phyloP scores from a whole-genome alignment of 306 rosid species.

The Quercus cerris region DNA sequence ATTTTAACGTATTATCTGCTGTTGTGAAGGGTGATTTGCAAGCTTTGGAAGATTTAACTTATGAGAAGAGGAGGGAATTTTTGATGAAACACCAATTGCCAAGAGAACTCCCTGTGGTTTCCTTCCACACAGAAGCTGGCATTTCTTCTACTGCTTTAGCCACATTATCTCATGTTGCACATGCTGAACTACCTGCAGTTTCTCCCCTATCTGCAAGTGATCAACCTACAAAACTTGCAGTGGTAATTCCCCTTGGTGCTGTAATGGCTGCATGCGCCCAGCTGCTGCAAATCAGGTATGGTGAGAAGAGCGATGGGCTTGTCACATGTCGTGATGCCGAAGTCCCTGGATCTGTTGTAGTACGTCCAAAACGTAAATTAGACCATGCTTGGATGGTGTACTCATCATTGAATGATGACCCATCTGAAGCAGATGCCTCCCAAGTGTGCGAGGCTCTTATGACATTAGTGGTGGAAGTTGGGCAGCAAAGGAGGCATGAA shows the following conservation, averaged over 20 bases:
- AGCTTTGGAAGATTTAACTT: constrained; percentile 92
- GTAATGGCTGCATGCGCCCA: constrained; percentile 98
- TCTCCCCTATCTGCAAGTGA: constrained; percentile 44
- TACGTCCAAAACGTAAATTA: constrained; percentile 69
- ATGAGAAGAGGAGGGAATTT: constrained; percentile 81
- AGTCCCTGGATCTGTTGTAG: constrained; percentile 90
- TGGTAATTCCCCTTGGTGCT: constrained; percentile 87
- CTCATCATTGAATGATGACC: constrained; percentile 60
- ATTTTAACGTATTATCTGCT: constrained; percentile 20
- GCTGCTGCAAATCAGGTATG: constrained; percentile 77
- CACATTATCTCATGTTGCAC: constrained; percentile 83
- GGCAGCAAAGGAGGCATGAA: constrained; percentile 62
- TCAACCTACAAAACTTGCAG: constrained; percentile 70
- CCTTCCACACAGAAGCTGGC: constrained; percentile 82
- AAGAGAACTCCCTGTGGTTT: constrained; percentile 72
- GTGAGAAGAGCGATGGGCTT: constrained; percentile 92
- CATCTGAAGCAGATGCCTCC: constrained; percentile 74
- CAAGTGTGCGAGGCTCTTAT: constrained; percentile 96
- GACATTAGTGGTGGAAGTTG: constrained; percentile 72
- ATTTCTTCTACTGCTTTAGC: constrained; percentile 77
- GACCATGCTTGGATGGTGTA: constrained; percentile 99
- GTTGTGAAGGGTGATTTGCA: constrained; percentile 84
- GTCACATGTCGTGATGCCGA: constrained; percentile 90
- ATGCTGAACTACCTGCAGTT: constrained; percentile 70
- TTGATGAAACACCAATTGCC: constrained; percentile 70